Percentiles rank a stretch among this genome's conserved stretches.
Conservation (phyloP, 257 asterid genomes). For the Leptodermis oblonga region DNA sequence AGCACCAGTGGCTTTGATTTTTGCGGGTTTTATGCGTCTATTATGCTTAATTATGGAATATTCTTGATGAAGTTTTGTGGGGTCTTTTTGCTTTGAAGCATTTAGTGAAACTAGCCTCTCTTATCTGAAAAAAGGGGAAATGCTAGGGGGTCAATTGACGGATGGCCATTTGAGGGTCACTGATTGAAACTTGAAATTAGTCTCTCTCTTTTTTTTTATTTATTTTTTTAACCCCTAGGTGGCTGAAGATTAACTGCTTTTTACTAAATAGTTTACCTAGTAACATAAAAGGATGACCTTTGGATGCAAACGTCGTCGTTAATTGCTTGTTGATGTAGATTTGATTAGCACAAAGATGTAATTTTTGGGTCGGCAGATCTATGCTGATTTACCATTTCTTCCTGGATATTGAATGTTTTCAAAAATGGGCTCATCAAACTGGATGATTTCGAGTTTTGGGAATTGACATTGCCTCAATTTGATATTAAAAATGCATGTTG, state of each 20-base stretch:
- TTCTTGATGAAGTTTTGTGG: not conserved
- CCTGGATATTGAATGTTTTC: not conserved
- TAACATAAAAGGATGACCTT: too few relatives aligned
- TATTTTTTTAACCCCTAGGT: too few relatives aligned
- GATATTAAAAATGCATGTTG: too few relatives aligned
- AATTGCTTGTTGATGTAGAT: not conserved
- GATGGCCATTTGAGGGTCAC: too few relatives aligned
- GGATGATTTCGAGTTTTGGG: not conserved
- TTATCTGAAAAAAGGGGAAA: not conserved
- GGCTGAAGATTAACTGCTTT: too few relatives aligned
- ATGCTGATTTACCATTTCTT: not conserved
- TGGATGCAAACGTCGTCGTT: too few relatives aligned
- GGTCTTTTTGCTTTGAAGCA: not conserved
- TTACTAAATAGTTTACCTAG: too few relatives aligned
- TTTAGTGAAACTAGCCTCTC: not conserved
- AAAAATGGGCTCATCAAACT: not conserved
- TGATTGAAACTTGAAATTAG: too few relatives aligned
- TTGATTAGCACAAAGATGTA: not conserved
- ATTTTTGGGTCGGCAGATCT: not conserved
- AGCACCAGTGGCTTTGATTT: too few relatives aligned
- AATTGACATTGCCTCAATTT: not conserved
- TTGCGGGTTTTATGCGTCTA: not conserved
- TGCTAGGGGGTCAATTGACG: too few relatives aligned
- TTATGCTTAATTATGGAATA: not conserved
- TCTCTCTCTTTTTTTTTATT: too few relatives aligned